Evolutionary conservation across 2,329 filamentous ascomycete genomes (phyloP), one percentile per base, ranked within the genome.

Genomic region (Calonectria hongkongensis): DNA sequence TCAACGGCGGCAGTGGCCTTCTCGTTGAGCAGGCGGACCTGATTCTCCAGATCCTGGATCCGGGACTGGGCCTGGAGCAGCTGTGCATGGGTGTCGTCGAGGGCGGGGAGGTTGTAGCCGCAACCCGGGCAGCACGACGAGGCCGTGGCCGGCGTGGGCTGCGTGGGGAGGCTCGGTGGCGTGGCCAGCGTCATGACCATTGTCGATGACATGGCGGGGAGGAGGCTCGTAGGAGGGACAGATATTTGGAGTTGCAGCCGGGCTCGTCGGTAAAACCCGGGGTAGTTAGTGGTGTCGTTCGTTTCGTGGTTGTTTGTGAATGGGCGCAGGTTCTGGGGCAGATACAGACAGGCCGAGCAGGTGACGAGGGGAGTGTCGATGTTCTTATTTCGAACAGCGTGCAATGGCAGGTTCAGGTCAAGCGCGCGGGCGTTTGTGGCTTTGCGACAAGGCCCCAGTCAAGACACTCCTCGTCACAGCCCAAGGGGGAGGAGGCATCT

Each of bases 11-110:
- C 90, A 3, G 92, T 89, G 69, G 93, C 92, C 83, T 94, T 95
- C 77, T 94, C 88, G 82, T 92, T 94, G 71, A 96, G 88, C 67
- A 92, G 84, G 69, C 89, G 88, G 67, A 96, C 91, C 80, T 95
- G 93, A 43, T 89, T 88, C 83, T 95, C 91, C 54, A 96, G 88
- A 79, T 95, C 92, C 74, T 88, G 85, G 79, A 94, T 92, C 79
- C 91, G 88, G 73, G 88, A 85, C 81, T 92, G 90, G 68, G 91
- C 88, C 68, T 86, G 85, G 33, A 87, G 84, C 39, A 92, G 88
- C 56, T 87, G 85, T 36, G 80, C 73, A 51, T 85, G 84, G 8
- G 85, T 79, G 39, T 86, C 81, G 30, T 85, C 82, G 69, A 79
- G 70, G 63, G 83, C 70, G 48, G 81, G 80, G 54, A 88, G 80